Base-by-base conservation (phyloP, 139 green algal genomes). In the Micromonas commoda region DNA sequence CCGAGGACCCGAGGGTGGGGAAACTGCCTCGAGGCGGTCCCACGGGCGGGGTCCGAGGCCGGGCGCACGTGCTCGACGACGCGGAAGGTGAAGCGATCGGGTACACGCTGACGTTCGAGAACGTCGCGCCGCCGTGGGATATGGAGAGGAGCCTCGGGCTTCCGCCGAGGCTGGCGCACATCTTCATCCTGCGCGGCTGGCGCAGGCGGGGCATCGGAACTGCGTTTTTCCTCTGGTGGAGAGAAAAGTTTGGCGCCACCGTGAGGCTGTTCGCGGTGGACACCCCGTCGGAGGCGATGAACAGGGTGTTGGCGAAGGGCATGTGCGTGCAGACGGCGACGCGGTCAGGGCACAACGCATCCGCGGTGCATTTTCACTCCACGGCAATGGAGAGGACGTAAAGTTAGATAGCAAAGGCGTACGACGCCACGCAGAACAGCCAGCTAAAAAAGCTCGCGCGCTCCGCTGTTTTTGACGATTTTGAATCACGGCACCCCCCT, bases 251-350 rank as follows among this genome's bases (percentile, higher is more conserved):
- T 2, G 66, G 29, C 1, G 23, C 37, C 1, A 51, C 31, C 3
- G 31, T 16, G 32, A n/a, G 16, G 23, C 13, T 28, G 32, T 53
- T 73, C 31, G 66, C 66, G 32, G 66, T 73, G 66, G 66, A 73
- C 1, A n/a, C 33, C 21, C 28, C 31, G 28, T 53, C 34, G 28
- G 1, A 19, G 16, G 35, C 21, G 2, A 71, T 71, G 64, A 24
- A 35, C 1, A 71, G 26, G 35, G 16, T 33, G 3, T 33, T 71
- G 24, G 35, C 21, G 24, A n/a, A 71, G 23, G 24, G 19, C 2
- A 33, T 21, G 3, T 71, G 64, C 26, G 64, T 24, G 64, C 16
- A 45, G 23, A 29, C 64, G 64, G 26, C 26, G 64, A 29, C 24
- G 26, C 24, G 26, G 3, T 71, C 64, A 24, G 64, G 64, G 1